Evolutionary conservation across 2,329 filamentous ascomycete species (phyloP).

Genomic region (Fusarium sp.): DNA sequence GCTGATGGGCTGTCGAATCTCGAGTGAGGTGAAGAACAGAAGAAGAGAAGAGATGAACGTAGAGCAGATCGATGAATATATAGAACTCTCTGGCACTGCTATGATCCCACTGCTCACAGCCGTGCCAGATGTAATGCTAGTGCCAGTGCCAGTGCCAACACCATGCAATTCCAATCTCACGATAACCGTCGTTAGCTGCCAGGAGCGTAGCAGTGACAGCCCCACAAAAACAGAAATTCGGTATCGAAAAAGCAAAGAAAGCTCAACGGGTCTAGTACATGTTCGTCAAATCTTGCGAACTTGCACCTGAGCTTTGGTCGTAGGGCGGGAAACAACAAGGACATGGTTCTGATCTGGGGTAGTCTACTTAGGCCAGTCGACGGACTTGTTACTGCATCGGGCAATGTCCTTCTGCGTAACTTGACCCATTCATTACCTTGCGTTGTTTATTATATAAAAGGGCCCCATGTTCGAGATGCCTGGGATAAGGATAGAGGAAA

Average conservation of each 20-base stretch:
- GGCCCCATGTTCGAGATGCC: background rate
- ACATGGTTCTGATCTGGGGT: slow-evolving; percentile 4
- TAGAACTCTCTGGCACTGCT: background rate
- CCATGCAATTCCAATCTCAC: background rate
- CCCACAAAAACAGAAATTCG: slow-evolving; percentile 10
- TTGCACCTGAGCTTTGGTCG: background rate
- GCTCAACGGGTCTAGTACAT: background rate
- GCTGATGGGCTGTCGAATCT: background rate
- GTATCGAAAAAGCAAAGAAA: slow-evolving; percentile 24
- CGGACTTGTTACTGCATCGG: background rate
- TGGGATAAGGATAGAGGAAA: background rate
- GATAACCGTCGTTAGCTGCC: slow-evolving; percentile 2
- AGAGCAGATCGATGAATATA: background rate
- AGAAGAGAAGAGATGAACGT: background rate
- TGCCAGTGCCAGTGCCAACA: background rate
- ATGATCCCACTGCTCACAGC: background rate
- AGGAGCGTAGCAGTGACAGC: slow-evolving; percentile 11
- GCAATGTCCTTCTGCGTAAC: background rate
- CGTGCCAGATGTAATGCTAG: background rate
- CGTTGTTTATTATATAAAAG: background rate
- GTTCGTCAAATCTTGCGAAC: slow-evolving; percentile 4
- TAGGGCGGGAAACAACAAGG: background rate
- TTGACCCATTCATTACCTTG: background rate
- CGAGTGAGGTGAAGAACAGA: background rate
- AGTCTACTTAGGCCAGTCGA: background rate